Base-by-base conservation (phyloP, 257 asterid genomes). In the Agastache rugosa region DNA sequence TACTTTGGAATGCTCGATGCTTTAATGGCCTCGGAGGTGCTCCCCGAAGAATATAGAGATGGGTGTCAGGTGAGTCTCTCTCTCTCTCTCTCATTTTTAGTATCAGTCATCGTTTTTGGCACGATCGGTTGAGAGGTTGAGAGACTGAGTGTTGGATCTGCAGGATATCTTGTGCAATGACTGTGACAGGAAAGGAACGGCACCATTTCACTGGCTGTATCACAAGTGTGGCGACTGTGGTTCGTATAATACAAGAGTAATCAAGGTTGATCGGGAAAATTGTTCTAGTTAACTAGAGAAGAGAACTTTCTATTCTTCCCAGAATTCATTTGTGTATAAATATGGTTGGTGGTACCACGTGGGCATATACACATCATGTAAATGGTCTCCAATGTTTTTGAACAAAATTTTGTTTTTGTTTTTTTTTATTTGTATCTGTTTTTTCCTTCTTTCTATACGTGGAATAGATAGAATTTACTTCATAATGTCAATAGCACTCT, bases 1-100 rank as follows among this genome's bases (percentile, higher is more conserved):
- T 93, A 93, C 86, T 93, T 93, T 51, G 96, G 96, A 67, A 93
- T 93, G 97, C 97, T 93, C 59, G 97, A 93, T 48, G 98, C 96
- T 64, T 80, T 93, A 79, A 93, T 93, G 98, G 90, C 88, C 73
- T 91, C 94, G 16, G 97, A 93, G 87, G 89, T 80, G 50, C 96
- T 93, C 47, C 97, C 97, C 3, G 98, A 93, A 83, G 98, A 93
- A 73, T 93, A 84, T 61, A 93, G 96, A 80, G 74, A 83, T 81
- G 89, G 90, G 3, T 85, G 93, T 82, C 97, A 91, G 78, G 98
- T 89, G 83, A 79, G 78, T 47, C 39, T 62, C 37, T 22, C 56
- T 58, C 47, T 42, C 20, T 42, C 63, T 9, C 17, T 11, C 16
- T 31, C 59, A 19, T 29, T 53, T 9, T 59, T 31, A 63, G 41